Evolutionary conservation across 2,329 filamentous ascomycete species (phyloP).

Genomic region (Exophiala lecanii-corni): DNA sequence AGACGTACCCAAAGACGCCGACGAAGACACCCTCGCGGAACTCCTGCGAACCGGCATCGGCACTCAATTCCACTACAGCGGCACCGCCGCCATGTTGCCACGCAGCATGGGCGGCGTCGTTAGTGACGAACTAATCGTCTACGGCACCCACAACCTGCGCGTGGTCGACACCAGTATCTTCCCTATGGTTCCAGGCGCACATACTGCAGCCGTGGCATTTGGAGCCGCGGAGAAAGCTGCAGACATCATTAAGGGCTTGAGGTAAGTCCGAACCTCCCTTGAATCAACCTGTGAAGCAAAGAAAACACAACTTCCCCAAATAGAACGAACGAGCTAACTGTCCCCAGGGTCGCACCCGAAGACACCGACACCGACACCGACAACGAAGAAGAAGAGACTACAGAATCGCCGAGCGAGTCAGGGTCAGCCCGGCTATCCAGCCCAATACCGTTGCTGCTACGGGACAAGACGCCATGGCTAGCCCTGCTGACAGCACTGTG

Average conservation of each 20-base stretch:
- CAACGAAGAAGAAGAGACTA: too few relatives aligned
- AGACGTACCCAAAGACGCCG: slow-evolving; percentile 1
- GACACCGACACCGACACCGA: too few relatives aligned
- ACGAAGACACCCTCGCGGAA: slow-evolving; percentile 3
- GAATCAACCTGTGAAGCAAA: too few relatives aligned
- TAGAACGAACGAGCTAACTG: too few relatives aligned
- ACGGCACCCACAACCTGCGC: slow-evolving; percentile 30
- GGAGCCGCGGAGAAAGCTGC: slow-evolving; percentile 32
- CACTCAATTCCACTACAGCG: slow-evolving; percentile 17
- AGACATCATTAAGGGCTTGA: slow-evolving; percentile 25
- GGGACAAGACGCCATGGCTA: too few relatives aligned
- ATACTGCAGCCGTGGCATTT: slow-evolving; percentile 37
- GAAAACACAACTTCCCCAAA: too few relatives aligned
- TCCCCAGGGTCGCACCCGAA: too few relatives aligned
- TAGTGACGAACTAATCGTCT: slow-evolving; percentile 29
- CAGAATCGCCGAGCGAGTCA: too few relatives aligned
- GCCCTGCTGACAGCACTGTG: too few relatives aligned
- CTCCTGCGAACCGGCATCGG: slow-evolving; percentile 5
- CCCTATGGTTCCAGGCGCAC: slow-evolving; percentile 33
- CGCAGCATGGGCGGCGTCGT: slow-evolving; percentile 41
- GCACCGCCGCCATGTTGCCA: slow-evolving; percentile 36
- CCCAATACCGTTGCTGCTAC: too few relatives aligned
- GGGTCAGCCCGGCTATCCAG: too few relatives aligned
- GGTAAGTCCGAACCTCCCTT: too few relatives aligned
- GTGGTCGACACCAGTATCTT: slow-evolving; percentile 34